Evolutionary conservation across 352 stramenopile species (phyloP), one percentile per base, ranked within the genome.

Genomic region (Phytophthora aleatoria): DNA sequence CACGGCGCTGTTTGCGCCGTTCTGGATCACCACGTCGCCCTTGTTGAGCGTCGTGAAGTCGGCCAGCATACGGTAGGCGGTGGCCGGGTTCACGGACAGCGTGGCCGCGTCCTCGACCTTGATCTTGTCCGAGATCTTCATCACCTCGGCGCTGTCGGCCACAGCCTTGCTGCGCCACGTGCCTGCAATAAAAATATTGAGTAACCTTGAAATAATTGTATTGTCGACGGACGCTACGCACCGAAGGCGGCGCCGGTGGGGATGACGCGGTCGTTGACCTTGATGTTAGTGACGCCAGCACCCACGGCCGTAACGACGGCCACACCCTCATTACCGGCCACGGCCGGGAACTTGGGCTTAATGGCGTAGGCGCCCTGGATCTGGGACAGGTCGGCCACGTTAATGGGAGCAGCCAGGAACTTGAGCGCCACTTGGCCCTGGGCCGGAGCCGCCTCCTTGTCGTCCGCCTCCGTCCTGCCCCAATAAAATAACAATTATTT

Each of bases 11-110:
- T 95, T 96, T 28, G 91, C 90, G 35, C 77, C 91, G 74, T 96
- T 97, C 74, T 97, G 91, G 65, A 97, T 96, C 45, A 97, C 55
- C 28, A 92, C 81, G 68, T 97, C 91, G 54, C 91, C 90, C 62
- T 74, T 74, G 53, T 74, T 69, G 48, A 97, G 81, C 55, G 70
- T 70, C 36, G 74, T 73, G 68, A 97, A 97, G 76, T 97, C 91
- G 4, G 76, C 72, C 43, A 97, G 75, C 64, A 97, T 69, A 44
- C 90, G 84, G 72, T 94, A 95, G 7, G 91, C 90, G 8, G 90
- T 95, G 24, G 83, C 79, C 27, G 90, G 86, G 74, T 96, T 96
- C 54, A 96, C 83, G 2, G 85, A 50, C 12, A 97, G 64, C 42
- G 84, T 91, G 5, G 89, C 85, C 3, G 90, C 90, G 61, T 96